Evolutionary conservation across 75 land plant genomes (phyloP).

Genomic region (Azolla pinnata): DNA sequence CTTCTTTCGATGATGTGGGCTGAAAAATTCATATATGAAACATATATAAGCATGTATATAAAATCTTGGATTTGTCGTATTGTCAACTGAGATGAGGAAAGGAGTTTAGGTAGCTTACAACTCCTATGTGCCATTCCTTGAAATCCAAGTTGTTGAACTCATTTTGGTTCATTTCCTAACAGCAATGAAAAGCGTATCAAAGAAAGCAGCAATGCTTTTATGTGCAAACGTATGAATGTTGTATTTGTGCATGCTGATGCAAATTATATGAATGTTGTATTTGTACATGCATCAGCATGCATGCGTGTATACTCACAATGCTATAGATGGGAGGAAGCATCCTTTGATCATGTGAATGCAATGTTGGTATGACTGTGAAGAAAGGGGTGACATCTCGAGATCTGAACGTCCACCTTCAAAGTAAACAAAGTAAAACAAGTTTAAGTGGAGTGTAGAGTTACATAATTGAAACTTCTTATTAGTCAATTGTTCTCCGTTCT

Average conservation of each 20-base stretch:
- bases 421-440: not conserved
- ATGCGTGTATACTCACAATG: conserved; percentile 57
- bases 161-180: conserved; percentile 83
- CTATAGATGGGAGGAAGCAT: conserved; percentile 78
- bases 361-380: conserved; percentile 70
- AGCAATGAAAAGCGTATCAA: conserved; percentile 4
- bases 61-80: too few relatives aligned
- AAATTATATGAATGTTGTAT: too few relatives aligned
- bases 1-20: conserved; percentile 24
- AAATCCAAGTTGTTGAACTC: conserved; percentile 53
- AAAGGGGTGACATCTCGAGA: conserved; percentile 52
- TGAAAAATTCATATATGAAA: too few relatives aligned
- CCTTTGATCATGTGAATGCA: conserved; percentile 34
- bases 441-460: too few relatives aligned
- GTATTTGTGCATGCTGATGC: not conserved
- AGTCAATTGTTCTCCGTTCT: too few relatives aligned
- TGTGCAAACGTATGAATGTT: too few relatives aligned
- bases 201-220: too few relatives aligned
- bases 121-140: conserved; percentile 85
- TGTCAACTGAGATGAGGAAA: not conserved
- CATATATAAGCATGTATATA: too few relatives aligned
- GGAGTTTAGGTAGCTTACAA: conserved; percentile 38
- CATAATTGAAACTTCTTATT: not conserved
- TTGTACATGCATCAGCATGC: too few relatives aligned
- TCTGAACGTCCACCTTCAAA: conserved; percentile 71